Evolutionary conservation across 495 filamentous ascomycete genomes (phyloP).

Genomic region (Trichoderma asperelloides): DNA sequence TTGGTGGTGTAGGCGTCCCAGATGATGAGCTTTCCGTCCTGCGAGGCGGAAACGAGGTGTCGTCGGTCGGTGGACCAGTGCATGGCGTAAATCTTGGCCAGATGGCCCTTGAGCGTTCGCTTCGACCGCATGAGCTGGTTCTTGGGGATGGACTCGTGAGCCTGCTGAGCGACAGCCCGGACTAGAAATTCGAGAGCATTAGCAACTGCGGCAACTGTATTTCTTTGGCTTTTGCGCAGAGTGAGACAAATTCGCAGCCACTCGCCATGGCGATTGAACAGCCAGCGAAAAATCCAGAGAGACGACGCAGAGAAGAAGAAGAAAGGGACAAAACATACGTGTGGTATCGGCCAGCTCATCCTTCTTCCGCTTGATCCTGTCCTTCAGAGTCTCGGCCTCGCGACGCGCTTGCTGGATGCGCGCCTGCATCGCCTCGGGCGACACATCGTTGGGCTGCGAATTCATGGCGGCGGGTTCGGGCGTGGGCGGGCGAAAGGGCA

Average conservation of each 20-base stretch:
- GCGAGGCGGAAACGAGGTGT: constrained; percentile 95
- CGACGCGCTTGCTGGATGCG: constrained; percentile 94
- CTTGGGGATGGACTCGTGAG: constrained; percentile 80
- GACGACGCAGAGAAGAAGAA: not conserved
- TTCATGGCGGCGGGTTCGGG: constrained; percentile 30
- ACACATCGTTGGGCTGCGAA: constrained; percentile 46
- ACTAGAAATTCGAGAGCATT: constrained; percentile 44
- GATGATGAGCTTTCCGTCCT: constrained; percentile 98
- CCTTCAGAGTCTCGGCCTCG: constrained; percentile 96
- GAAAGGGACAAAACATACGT: constrained; percentile 49
- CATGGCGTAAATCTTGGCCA: constrained; percentile 99
- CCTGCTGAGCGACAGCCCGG: constrained; percentile 77
- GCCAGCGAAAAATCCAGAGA: not conserved
- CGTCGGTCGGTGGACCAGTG: constrained; percentile 99
- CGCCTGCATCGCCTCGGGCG: constrained; percentile 53
- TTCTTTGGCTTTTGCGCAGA: not conserved
- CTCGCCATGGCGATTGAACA: not conserved
- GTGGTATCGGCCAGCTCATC: constrained; percentile 97
- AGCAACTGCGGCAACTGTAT: not conserved
- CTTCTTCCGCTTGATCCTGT: constrained; percentile 98
- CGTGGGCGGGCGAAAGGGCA: constrained; percentile 18
- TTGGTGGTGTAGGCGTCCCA: constrained; percentile 99
- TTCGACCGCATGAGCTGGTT: constrained; percentile 90
- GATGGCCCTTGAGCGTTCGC: constrained; percentile 90
- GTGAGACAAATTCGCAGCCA: not conserved